Percentiles rank a stretch among this genome's conserved stretches.
These are phyloP conservation scores for Magnolia changhungtana DNA, from an alignment of 164 flowering plant genomes.

Conservation along the genomic window DNA sequence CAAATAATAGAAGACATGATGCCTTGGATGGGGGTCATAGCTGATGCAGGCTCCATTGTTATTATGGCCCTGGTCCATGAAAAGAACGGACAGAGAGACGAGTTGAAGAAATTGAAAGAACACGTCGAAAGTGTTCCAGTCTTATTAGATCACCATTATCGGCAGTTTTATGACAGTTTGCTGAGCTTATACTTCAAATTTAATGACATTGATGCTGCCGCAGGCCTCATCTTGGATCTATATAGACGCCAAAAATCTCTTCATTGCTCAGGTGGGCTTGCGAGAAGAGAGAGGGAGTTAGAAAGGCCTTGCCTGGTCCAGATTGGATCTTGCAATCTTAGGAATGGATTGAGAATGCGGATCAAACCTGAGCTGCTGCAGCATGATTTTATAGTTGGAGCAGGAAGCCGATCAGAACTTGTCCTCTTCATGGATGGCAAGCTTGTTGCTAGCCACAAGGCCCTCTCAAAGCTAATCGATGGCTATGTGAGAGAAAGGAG, in stretches of 20 bases:
- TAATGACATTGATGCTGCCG: conserved; percentile 69
- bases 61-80: conserved; percentile 59
- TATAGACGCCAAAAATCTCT: conserved; percentile 17
- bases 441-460: conserved; percentile 43
- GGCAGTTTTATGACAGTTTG: conserved; percentile 59
- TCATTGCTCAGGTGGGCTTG: conserved; percentile 7
- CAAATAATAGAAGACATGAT: conserved; percentile 62
- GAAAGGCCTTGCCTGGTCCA: conserved; percentile 37
- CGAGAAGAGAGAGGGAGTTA: conserved; percentile 2
- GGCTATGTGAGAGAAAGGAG: conserved; percentile 39
- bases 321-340: conserved; percentile 62
- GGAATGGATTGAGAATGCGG: conserved; percentile 42
- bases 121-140: conserved; percentile 39
- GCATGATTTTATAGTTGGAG: conserved; percentile 39
- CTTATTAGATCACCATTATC: conserved; percentile 41
- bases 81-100: conserved; percentile 72
- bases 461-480: conserved; percentile 58
- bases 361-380: conserved; percentile 47
- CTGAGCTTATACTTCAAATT: conserved; percentile 71
- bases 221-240: conserved; percentile 47
- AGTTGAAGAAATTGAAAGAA: conserved; percentile 54
- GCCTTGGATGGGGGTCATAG: conserved; percentile 53
- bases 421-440: conserved; percentile 43
- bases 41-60: conserved; percentile 59
- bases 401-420: conserved; percentile 32